Percentiles rank a stretch among this genome's conserved stretches.
phyloP scores from a whole-genome alignment of 768 basidiomycete genomes.

The Kwoniella bestiolae region DNA sequence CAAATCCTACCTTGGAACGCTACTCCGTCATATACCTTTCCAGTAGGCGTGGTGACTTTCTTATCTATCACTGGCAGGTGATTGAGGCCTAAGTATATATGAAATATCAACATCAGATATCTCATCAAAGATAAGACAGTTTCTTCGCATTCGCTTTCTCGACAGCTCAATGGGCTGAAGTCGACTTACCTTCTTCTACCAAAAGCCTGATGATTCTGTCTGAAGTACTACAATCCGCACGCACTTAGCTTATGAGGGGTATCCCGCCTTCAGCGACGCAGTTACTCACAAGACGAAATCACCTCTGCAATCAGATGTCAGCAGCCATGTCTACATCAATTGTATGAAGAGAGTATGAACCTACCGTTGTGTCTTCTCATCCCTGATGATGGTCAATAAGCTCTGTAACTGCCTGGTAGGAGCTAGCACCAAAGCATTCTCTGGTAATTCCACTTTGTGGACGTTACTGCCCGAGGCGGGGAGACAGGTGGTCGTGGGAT shows the following conservation, averaged over 20 bases:
- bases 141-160: too few relatives aligned
- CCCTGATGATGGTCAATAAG: slow-evolving; percentile 90
- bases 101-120: neutral
- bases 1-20: slow-evolving; percentile 96
- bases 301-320: slow-evolving; percentile 60
- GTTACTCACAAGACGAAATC: slow-evolving; percentile 79
- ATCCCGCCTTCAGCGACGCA: neutral
- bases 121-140: neutral
- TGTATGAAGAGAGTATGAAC: neutral
- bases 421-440: slow-evolving; percentile 84
- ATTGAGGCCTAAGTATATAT: slow-evolving; percentile 70
- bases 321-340: neutral
- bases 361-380: slow-evolving; percentile 75
- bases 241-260: neutral
- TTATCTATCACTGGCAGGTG: slow-evolving; percentile 76
- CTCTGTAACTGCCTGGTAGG: slow-evolving; percentile 94
- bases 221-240: slow-evolving; percentile 43
- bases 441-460: slow-evolving; percentile 62
- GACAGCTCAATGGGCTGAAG: neutral
- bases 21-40: slow-evolving; percentile 83
- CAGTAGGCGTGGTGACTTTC: slow-evolving; percentile 61
- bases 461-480: slow-evolving; percentile 47
- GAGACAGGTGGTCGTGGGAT: slow-evolving; percentile 34
- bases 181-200: slow-evolving; percentile 61
- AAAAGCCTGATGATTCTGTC: slow-evolving; percentile 74